Evolutionary conservation across 305 asterid species (phyloP).

Genomic region (Ilex paraguariensis): DNA sequence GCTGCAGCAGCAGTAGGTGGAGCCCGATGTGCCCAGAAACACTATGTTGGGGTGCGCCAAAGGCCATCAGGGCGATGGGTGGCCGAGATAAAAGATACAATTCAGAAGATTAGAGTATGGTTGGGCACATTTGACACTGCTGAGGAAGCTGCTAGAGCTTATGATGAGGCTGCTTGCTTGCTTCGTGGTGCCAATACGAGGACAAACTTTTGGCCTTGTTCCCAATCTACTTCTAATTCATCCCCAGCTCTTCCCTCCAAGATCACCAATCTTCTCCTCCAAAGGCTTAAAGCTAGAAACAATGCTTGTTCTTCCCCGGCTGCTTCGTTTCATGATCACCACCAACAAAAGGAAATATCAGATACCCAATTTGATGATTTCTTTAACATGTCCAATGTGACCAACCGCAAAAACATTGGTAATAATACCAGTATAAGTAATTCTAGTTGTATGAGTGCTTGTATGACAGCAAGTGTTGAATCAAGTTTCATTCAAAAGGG

Average conservation of each 20-base stretch:
- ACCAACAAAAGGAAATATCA: not conserved
- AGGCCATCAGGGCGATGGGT: not conserved
- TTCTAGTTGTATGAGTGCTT: not conserved
- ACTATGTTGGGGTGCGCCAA: not conserved
- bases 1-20: not conserved
- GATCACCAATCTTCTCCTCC: slow-evolving; percentile 3
- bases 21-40: not conserved
- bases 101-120: not conserved
- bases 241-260: slow-evolving; percentile 1
- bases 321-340: not conserved
- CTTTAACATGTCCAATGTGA: not conserved
- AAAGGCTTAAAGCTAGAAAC: not conserved
- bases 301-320: not conserved
- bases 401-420: too few species aligned
- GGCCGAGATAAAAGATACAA: not conserved
- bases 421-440: too few species aligned
- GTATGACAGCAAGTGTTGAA: not conserved
- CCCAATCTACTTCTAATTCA: not conserved
- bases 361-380: not conserved
- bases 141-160: slow-evolving; percentile 2
- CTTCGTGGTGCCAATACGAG: not conserved
- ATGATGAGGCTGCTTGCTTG: slow-evolving; percentile 2
- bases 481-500: not conserved
- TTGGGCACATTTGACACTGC: not conserved
- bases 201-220: slow-evolving; percentile 1